Conservation (phyloP, 2,329 filamentous ascomycete genomes). For the Epichloe gansuensis region DNA sequence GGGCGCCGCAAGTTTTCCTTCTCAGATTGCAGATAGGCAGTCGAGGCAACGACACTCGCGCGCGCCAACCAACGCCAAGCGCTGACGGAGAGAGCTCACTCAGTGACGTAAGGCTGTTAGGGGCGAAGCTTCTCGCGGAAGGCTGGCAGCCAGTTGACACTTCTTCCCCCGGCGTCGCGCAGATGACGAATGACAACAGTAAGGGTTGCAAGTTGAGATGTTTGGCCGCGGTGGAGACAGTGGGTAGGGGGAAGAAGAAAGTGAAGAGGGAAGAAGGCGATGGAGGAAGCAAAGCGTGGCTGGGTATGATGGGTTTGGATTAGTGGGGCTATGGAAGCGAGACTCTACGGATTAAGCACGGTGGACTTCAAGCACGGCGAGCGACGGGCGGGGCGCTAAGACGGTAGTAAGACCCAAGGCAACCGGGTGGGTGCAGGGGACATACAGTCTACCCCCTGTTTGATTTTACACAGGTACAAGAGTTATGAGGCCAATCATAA, state of each 20-base stretch:
- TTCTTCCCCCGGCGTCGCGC: not conserved
- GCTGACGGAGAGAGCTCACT: not conserved
- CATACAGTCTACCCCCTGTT: not conserved
- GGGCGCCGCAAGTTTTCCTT: not conserved
- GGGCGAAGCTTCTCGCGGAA: not conserved
- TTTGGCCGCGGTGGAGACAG: conserved; percentile 15
- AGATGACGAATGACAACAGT: conserved; percentile 6
- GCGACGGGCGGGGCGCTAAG: conserved; percentile 4
- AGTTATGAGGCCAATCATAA: not conserved
- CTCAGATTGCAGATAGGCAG: not conserved
- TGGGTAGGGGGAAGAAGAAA: conserved; percentile 13
- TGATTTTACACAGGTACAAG: conserved; percentile 8
- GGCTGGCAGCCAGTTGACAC: not conserved
- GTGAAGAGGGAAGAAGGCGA: conserved; percentile 14
- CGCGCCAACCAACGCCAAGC: not conserved
- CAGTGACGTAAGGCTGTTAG: not conserved
- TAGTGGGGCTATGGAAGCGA: conserved; percentile 12
- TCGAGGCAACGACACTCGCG: not conserved
- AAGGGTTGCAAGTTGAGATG: conserved; percentile 7
- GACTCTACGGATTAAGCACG: conserved; percentile 3
- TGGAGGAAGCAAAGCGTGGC: conserved; percentile 12
- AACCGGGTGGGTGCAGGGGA: conserved; percentile 7
- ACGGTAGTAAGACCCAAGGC: conserved; percentile 6
- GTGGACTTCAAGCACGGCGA: not conserved
- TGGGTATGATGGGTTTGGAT: conserved; percentile 14